Evolutionary conservation across 148 eudicot species (phyloP).

Genomic region (Rhododendron ferrugineum): DNA sequence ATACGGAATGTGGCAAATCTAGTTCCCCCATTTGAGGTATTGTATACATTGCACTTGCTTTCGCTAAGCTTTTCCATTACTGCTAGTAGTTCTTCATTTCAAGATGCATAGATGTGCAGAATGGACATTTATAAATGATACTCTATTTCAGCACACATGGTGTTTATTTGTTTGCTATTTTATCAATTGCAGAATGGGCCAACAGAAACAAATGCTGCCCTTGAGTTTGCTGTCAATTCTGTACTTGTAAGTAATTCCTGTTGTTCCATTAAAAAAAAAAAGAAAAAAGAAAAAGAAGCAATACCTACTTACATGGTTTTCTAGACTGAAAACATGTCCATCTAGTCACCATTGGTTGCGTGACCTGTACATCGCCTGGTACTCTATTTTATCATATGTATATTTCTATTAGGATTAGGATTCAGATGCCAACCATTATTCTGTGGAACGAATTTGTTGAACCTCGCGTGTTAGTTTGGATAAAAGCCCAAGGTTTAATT

Average conservation of each 20-base stretch:
- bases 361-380: not conserved
- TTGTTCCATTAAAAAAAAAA: not conserved
- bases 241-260: conserved; percentile 50
- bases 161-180: not conserved
- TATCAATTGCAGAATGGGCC: conserved; percentile 66
- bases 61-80: not conserved
- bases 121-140: not conserved
- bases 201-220: conserved; percentile 90
- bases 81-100: not conserved
- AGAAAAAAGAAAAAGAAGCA: conserved; percentile 13
- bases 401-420: not conserved
- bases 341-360: not conserved
- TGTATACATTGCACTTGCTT: not conserved
- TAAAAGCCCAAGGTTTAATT: not conserved
- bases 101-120: not conserved
- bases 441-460: not conserved
- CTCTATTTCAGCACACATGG: not conserved
- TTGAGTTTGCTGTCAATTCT: conserved; percentile 83
- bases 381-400: not conserved
- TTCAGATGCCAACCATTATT: not conserved
- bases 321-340: not conserved
- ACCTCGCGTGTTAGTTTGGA: not conserved
- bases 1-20: conserved; percentile 85
- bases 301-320: not conserved
- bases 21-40: conserved; percentile 85